Conservation (phyloP, 441 rosid species). For the Metrosideros polymorpha region DNA sequence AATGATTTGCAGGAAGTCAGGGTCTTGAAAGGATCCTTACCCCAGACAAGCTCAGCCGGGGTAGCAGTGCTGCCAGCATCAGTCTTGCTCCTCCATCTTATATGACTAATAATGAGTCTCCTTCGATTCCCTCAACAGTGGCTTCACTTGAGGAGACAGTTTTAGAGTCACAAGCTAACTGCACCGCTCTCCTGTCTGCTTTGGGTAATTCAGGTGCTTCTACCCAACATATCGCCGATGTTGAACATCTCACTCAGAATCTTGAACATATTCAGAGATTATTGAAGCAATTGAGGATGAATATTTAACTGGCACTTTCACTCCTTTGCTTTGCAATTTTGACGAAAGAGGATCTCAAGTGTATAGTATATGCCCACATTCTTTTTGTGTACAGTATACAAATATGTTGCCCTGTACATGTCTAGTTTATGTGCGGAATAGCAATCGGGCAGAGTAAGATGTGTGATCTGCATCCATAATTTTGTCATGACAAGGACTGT, state of each 20-base stretch:
- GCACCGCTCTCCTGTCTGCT: slow-evolving; percentile 34
- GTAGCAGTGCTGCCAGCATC: slow-evolving; percentile 26
- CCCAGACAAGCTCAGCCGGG: slow-evolving; percentile 34
- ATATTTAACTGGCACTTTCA: slow-evolving; percentile 24
- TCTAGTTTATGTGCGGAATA: background rate
- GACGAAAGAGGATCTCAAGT: background rate
- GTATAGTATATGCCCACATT: slow-evolving; percentile 19
- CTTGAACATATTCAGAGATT: slow-evolving; percentile 59
- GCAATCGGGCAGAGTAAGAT: background rate
- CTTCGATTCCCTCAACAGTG: slow-evolving; percentile 31
- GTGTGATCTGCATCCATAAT: background rate
- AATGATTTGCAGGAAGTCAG: slow-evolving; percentile 56
- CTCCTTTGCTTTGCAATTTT: slow-evolving; percentile 14
- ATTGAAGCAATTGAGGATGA: slow-evolving; percentile 47
- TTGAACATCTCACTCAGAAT: slow-evolving; percentile 51
- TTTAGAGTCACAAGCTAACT: slow-evolving; percentile 52
- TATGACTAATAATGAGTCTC: slow-evolving; percentile 14
- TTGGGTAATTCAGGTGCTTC: slow-evolving; percentile 33
- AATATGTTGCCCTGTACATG: background rate
- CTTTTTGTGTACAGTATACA: slow-evolving; percentile 50
- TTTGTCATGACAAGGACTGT: background rate
- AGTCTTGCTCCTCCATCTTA: slow-evolving; percentile 21
- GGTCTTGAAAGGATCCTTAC: slow-evolving; percentile 74
- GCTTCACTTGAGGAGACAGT: slow-evolving; percentile 68
- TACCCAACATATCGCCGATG: slow-evolving; percentile 14